A percentile compares a stretch with the other conserved stretches of the same genome.
Conservation (phyloP, 2,329 filamentous ascomycete species). For the Botrytis sinoallii region DNA sequence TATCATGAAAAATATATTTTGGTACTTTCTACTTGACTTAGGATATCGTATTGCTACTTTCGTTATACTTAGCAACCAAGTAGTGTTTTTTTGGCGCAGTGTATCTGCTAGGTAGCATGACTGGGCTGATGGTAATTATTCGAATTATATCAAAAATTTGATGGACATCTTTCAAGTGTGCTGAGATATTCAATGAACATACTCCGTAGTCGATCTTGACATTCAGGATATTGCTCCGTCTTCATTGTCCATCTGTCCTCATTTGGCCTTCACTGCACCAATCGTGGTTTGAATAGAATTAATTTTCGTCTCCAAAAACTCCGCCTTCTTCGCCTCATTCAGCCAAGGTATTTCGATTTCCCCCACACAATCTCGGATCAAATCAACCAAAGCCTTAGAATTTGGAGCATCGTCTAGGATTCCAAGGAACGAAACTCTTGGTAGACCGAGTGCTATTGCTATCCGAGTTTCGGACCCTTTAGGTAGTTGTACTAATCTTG, state of each 20-base stretch:
- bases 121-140: neutral
- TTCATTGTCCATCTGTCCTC: neutral
- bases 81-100: neutral
- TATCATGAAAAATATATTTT: neutral
- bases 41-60: neutral
- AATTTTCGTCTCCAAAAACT: conserved; percentile 49
- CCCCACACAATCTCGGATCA: conserved; percentile 51
- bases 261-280: neutral
- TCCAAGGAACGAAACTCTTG: conserved; percentile 63
- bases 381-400: conserved; percentile 54
- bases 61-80: neutral
- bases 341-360: conserved; percentile 57
- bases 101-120: neutral
- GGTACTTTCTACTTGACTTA: neutral
- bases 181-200: neutral
- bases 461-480: conserved; percentile 57
- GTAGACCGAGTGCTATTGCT: conserved; percentile 55
- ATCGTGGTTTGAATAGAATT: conserved; percentile 42
- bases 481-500: conserved; percentile 61
- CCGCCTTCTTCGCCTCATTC: conserved; percentile 40
- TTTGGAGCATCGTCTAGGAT: conserved; percentile 55
- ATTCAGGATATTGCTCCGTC: neutral
- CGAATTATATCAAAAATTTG: neutral
- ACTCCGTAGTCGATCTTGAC: neutral
- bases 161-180: neutral